Evolutionary conservation across 1,284 basidiomycete genomes (phyloP).

Genomic region (Ceratobasidium sp.): DNA sequence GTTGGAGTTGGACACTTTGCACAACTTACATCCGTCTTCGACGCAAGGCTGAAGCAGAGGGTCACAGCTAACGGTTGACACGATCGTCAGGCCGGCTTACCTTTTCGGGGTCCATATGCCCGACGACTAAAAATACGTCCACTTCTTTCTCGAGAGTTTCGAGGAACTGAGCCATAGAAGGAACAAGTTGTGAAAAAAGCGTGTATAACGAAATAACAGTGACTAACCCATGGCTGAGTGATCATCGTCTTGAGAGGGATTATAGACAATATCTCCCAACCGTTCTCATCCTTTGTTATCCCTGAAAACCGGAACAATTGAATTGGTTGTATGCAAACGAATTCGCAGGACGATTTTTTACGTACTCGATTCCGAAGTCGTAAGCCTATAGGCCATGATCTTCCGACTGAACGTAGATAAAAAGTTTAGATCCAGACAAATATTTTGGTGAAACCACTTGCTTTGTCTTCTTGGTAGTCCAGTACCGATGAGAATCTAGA

Average conservation of each 20-base stretch:
- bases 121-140: conserved; percentile 17
- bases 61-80: neutral
- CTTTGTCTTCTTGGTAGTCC: neutral
- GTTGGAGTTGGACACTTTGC: neutral
- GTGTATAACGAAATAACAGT: neutral
- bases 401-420: neutral
- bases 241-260: neutral
- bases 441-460: neutral
- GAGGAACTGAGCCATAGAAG: neutral
- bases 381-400: neutral
- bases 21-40: neutral
- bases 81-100: neutral
- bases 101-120: conserved; percentile 13
- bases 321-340: neutral
- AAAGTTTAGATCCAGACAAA: neutral
- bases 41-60: neutral
- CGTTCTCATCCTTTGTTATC: neutral
- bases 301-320: neutral
- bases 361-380: neutral
- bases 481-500: neutral
- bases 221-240: conserved; percentile 11
- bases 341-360: neutral
- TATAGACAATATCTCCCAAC: neutral
- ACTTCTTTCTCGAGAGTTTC: neutral
- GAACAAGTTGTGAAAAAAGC: neutral